Conservation (phyloP, 1,284 basidiomycete genomes). For the Puccinia novopanici region DNA sequence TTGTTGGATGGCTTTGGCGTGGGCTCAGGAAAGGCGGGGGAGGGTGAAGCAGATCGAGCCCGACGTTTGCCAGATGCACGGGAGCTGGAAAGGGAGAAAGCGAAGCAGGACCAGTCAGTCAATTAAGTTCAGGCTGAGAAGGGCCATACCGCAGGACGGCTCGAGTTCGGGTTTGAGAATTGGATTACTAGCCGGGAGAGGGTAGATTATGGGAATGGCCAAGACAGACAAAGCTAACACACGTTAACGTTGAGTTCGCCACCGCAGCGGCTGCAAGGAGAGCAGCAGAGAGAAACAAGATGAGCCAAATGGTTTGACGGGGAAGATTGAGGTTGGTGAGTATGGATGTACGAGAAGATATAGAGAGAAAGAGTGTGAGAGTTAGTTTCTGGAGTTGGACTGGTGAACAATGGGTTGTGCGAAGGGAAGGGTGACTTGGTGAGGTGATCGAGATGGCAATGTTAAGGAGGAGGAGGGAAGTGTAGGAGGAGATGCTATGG, state of each 20-base stretch:
- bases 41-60: conserved; percentile 49
- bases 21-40: conserved; percentile 36
- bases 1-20: conserved; percentile 44
- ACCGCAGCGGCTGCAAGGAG: conserved; percentile 43
- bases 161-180: neutral
- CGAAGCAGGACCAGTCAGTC: conserved; percentile 1
- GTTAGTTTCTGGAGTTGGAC: neutral
- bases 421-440: neutral
- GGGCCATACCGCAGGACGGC: neutral
- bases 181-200: neutral
- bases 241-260: conserved; percentile 50
- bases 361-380: neutral
- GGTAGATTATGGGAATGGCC: neutral
- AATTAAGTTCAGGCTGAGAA: neutral
- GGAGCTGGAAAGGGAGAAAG: conserved; percentile 28
- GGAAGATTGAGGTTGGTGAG: neutral
- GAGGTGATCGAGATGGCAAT: conserved; percentile 20
- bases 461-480: neutral
- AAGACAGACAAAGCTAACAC: conserved; percentile 20
- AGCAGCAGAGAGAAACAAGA: conserved; percentile 34
- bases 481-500: neutral
- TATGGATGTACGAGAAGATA: neutral
- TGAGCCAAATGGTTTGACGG: conserved; percentile 24
- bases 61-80: conserved; percentile 51
- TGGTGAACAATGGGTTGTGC: neutral